Base-by-base conservation (phyloP, 2,329 filamentous ascomycete genomes). In the Rutstroemia sp. region DNA sequence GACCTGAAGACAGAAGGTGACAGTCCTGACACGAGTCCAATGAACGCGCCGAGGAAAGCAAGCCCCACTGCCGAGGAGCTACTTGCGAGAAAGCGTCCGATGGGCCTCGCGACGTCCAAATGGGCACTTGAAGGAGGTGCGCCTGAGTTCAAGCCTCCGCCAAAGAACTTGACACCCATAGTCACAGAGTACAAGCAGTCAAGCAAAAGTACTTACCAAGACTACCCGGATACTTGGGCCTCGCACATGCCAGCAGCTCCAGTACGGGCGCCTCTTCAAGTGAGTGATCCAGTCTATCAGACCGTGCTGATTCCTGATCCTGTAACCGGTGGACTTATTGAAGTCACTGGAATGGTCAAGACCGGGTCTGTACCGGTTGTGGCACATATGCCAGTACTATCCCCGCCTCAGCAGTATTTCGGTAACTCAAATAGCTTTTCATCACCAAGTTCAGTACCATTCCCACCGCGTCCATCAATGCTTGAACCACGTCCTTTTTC, bases 271-370 rank as follows among this genome's bases (percentile, higher is more conserved):
- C 6, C 10, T 34, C 14, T 21, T 19, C 39, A 27, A 21, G 7
- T 5, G 4, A 9, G 10, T 25, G 7, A 2, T 7, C 40, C 40
- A 44, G 40, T 5, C n/a, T 12, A 44, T 12, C 40, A 44, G n/a
- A 44, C 40, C 2, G 9, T 44, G 16, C 4, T 44, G 16, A 9
- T 44, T 21, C 17, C 40, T 1, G 19, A 44, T 44, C 40, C 40
- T 9, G 16, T 5, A 34, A 58, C 60, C 17, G 57, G 58, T 9
- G 5, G 21, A 23, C 38, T 46, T 2, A 45, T n/a, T 10, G 57
- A 59, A 36, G 48, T 60, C 19, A 61, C 52, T 34, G 58, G 60
- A 3, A 25, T 58, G 4, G n/a, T 54, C 1, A 58, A 57, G 36
- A 25, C 23, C 23, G 56, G 49, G 16, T 56, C 50, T 10, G 36